Percentiles rank a stretch among this genome's conserved stretches.
Conservation (phyloP, 2,329 filamentous ascomycete genomes). For the Trichophaea hybrida region DNA sequence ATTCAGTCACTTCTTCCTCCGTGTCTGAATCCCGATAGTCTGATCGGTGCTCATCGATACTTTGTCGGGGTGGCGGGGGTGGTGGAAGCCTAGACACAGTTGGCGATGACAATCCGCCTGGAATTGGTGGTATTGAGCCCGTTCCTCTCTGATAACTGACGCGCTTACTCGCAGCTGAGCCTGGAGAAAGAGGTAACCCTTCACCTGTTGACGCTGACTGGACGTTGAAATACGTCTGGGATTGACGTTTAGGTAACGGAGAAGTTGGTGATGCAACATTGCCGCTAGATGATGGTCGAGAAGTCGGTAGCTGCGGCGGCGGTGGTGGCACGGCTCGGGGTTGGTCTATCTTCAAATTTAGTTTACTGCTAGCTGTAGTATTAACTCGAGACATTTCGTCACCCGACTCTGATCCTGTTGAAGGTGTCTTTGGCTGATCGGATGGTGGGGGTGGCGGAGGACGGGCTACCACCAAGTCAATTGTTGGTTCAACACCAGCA, state of each 20-base stretch:
- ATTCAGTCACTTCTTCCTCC: constrained; percentile 75
- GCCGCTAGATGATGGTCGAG: constrained; percentile 31
- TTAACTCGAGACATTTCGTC: constrained; percentile 58
- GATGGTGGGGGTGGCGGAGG: constrained; percentile 31
- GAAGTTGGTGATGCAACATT: constrained; percentile 33
- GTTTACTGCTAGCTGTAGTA: constrained; percentile 31
- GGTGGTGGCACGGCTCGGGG: constrained; percentile 34
- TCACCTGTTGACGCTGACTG: constrained; percentile 7
- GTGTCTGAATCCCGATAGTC: constrained; percentile 36
- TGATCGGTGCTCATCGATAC: constrained; percentile 34
- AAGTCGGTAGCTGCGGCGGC: constrained; percentile 37
- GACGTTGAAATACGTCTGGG: constrained; percentile 26
- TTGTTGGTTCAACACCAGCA: neutral
- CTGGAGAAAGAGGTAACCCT: constrained; percentile 7
- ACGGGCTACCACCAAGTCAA: constrained; percentile 24
- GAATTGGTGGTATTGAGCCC: constrained; percentile 30
- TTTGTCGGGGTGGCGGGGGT: constrained; percentile 43
- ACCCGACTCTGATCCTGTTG: constrained; percentile 68
- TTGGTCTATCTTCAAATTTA: constrained; percentile 33
- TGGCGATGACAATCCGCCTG: constrained; percentile 33
- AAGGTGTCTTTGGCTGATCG: constrained; percentile 27
- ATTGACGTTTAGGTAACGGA: constrained; percentile 30
- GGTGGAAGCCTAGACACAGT: constrained; percentile 49
- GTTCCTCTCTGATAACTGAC: constrained; percentile 25
- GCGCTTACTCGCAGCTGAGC: constrained; percentile 29